These are phyloP conservation scores for Pseudopyricularia javanii DNA, from an alignment of 2,329 filamentous ascomycete genomes.

Conservation along the genomic window DNA sequence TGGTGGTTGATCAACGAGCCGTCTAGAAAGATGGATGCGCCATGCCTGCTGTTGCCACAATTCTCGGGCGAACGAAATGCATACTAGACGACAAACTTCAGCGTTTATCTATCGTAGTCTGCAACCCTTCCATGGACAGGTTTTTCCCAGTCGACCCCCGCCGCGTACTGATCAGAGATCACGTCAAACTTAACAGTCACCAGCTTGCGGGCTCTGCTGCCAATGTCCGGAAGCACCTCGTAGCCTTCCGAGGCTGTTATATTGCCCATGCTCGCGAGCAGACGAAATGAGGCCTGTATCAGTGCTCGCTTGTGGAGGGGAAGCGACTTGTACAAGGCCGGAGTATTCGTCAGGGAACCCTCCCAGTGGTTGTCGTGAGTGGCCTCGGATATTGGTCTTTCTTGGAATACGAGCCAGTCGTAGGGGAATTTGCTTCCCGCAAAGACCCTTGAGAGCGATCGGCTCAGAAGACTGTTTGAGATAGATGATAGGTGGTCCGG, in stretches of 20 bases:
- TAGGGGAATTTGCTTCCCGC: slow-evolving; percentile 11
- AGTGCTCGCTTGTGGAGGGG: neutral
- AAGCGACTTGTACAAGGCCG: slow-evolving; percentile 6
- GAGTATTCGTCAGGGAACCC: neutral
- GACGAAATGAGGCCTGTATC: slow-evolving; percentile 10
- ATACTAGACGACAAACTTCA: slow-evolving; percentile 10
- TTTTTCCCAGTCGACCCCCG: neutral
- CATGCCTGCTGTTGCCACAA: slow-evolving; percentile 1
- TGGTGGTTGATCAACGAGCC: slow-evolving; percentile 20
- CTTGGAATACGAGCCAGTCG: slow-evolving; percentile 14
- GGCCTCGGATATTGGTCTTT: slow-evolving; percentile 11
- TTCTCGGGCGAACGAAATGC: slow-evolving; percentile 9
- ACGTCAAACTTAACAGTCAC: neutral
- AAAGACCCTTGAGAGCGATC: slow-evolving; percentile 17
- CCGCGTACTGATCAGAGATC: neutral
- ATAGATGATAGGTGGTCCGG: neutral
- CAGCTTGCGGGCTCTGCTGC: neutral
- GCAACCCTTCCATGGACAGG: neutral
- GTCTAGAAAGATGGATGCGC: slow-evolving; percentile 10
- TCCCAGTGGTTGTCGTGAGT: slow-evolving; percentile 6
- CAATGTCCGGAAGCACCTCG: neutral
- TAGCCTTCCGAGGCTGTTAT: neutral
- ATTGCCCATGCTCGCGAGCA: slow-evolving; percentile 9
- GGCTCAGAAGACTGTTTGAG: neutral
- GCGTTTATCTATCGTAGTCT: slow-evolving; percentile 4